Conservation (phyloP, 1,284 basidiomycete species). For the Pseudozyma thailandica region DNA sequence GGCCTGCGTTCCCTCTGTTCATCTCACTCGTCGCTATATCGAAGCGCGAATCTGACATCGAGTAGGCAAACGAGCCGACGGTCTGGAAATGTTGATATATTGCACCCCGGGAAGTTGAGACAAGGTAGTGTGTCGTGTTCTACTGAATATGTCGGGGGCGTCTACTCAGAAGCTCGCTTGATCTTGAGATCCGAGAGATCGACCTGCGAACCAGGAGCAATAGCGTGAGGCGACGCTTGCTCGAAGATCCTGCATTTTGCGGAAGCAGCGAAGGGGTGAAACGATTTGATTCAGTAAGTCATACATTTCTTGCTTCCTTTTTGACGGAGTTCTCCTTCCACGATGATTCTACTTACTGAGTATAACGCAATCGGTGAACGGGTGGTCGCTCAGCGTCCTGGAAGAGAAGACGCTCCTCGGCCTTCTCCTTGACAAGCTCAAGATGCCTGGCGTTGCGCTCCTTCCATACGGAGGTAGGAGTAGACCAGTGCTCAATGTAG, state of each 20-base stretch:
- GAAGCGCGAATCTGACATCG: no score
- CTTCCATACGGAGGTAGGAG: conserved; percentile 48
- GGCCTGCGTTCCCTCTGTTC: no score
- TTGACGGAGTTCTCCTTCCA: no score
- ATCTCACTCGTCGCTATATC: no score
- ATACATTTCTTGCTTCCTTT: no score
- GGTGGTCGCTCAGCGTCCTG: conserved; percentile 62
- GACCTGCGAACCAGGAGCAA: conserved; percentile 51
- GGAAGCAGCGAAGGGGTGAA: background rate
- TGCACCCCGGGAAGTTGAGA: no score
- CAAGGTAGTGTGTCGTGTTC: no score
- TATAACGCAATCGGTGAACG: conserved; percentile 54
- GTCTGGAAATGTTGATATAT: conserved; percentile 16
- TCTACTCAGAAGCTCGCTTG: conserved; percentile 51
- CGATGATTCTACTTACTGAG: conserved; percentile 39
- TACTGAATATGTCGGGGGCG: no score
- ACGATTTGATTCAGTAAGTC: background rate
- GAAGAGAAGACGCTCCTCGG: conserved; percentile 57
- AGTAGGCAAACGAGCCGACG: no score
- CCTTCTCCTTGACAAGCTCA: conserved; percentile 50
- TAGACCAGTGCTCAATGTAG: conserved; percentile 57
- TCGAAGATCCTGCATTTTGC: conserved; percentile 50
- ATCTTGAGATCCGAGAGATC: conserved; percentile 63
- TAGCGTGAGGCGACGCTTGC: conserved; percentile 59
- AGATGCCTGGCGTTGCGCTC: conserved; percentile 52